Percentiles rank a stretch among this genome's conserved stretches.
Evolutionary conservation across 768 basidiomycete genomes (phyloP).

Genomic region (Russula dissimulans): DNA sequence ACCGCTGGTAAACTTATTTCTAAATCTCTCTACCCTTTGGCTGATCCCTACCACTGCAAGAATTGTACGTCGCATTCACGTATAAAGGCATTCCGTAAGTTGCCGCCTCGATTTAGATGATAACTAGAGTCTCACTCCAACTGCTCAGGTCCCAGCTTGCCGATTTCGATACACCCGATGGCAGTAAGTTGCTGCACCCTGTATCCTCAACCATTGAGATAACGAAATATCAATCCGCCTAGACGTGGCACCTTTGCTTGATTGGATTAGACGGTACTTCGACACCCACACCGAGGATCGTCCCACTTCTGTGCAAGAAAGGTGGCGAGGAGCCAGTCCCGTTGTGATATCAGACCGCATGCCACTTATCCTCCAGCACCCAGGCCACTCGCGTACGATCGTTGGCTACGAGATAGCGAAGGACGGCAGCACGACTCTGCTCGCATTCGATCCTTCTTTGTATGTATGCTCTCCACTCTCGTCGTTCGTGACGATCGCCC

Average conservation of each 20-base stretch:
- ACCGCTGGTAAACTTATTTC: conserved; percentile 48
- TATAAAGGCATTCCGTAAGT: conserved; percentile 76
- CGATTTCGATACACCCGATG: conserved; percentile 49
- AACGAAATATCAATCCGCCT: neutral
- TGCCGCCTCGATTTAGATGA: neutral
- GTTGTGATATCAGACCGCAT: conserved; percentile 54
- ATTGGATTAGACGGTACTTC: conserved; percentile 79
- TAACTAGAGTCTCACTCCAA: neutral
- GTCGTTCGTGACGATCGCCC: neutral
- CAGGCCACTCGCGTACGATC: conserved; percentile 81
- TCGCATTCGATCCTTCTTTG: conserved; percentile 74
- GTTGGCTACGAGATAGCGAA: conserved; percentile 71
- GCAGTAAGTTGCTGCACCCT: conserved; percentile 31
- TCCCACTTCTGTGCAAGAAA: conserved; percentile 38
- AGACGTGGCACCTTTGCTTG: conserved; percentile 43
- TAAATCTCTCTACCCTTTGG: neutral
- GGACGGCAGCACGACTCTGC: conserved; percentile 48
- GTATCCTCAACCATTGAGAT: neutral
- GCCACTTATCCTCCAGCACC: conserved; percentile 77
- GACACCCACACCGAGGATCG: conserved; percentile 25
- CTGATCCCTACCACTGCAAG: conserved; percentile 29
- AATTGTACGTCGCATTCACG: conserved; percentile 71
- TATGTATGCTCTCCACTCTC: conserved; percentile 25
- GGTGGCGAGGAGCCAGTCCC: conserved; percentile 40
- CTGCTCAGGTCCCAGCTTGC: conserved; percentile 45